These are phyloP conservation scores for Rhododendron ferrugineum DNA, from an alignment of 148 eudicot species.

Conservation along the genomic window DNA sequence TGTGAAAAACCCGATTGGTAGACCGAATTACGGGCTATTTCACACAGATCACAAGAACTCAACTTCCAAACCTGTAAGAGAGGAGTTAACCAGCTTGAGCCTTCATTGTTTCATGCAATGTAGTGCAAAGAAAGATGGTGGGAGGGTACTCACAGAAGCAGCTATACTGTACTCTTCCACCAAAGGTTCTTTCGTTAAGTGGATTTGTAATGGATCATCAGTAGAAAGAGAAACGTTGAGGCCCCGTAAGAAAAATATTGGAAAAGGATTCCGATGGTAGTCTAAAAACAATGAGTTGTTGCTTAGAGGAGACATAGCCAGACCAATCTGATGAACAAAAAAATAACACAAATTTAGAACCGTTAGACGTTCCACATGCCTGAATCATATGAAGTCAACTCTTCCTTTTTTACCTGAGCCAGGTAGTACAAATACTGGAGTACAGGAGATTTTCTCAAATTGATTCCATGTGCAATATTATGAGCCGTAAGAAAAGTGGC, in stretches of 20 bases:
- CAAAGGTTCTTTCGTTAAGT: slow-evolving; percentile 91
- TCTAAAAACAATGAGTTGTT: slow-evolving; percentile 97
- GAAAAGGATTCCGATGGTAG: slow-evolving; percentile 96
- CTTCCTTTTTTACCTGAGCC: slow-evolving; percentile 60
- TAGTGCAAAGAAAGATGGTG: not conserved
- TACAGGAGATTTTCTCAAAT: slow-evolving; percentile 95
- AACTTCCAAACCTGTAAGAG: slow-evolving; percentile 82
- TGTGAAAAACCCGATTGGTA: slow-evolving; percentile 97
- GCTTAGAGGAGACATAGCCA: slow-evolving; percentile 99
- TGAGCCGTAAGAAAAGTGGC: slow-evolving; percentile 84
- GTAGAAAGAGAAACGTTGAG: slow-evolving; percentile 98
- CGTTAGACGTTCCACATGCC: slow-evolving; percentile 1
- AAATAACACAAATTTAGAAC: slow-evolving; percentile 1
- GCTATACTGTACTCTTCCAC: slow-evolving; percentile 99
- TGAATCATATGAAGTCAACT: not conserved
- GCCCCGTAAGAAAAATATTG: slow-evolving; percentile 86
- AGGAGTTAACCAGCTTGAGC: slow-evolving; percentile 4
- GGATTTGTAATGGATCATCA: slow-evolving; percentile 97
- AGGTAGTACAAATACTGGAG: slow-evolving; percentile 94
- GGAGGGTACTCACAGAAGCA: slow-evolving; percentile 67
- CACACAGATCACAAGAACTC: slow-evolving; percentile 92
- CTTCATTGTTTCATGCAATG: not conserved
- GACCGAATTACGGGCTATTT: slow-evolving; percentile 96
- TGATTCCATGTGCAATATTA: slow-evolving; percentile 97
- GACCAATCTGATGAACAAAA: slow-evolving; percentile 68